Evolutionary conservation across 2,329 filamentous ascomycete species (phyloP).

Genomic region (Talaromyces sp.): DNA sequence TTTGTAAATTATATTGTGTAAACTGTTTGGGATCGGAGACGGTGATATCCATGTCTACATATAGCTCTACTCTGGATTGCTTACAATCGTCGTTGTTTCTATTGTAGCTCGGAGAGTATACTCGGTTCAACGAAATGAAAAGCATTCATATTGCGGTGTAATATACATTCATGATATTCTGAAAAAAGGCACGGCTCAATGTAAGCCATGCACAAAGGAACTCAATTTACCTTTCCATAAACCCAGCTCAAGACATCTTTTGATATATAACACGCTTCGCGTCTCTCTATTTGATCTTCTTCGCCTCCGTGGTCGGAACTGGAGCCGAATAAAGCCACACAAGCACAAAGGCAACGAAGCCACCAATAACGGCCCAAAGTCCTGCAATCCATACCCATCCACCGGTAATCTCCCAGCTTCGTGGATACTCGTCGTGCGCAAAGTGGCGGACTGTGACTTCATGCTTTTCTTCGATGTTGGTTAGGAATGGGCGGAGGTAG

Average conservation of each 20-base stretch:
- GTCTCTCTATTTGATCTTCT: constrained; percentile 35
- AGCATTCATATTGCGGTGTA: constrained; percentile 3
- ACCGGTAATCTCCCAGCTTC: constrained; percentile 82
- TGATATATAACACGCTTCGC: neutral
- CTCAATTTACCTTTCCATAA: constrained; percentile 16
- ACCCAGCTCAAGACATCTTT: neutral
- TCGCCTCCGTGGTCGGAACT: constrained; percentile 28
- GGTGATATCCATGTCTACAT: constrained; percentile 1
- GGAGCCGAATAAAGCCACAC: constrained; percentile 82
- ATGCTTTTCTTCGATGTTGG: constrained; percentile 85
- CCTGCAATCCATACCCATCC: constrained; percentile 95
- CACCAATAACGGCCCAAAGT: constrained; percentile 75
- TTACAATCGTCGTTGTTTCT: neutral
- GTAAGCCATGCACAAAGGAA: neutral
- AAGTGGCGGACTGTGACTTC: constrained; percentile 95
- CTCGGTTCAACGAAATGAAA: neutral
- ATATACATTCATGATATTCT: constrained; percentile 13
- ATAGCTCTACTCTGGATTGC: constrained; percentile 5
- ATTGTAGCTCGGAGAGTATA: neutral
- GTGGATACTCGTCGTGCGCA: constrained; percentile 93
- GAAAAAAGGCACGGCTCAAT: neutral
- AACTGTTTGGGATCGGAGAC: neutral
- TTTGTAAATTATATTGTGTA: neutral
- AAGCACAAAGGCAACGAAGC: constrained; percentile 80
- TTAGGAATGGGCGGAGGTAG: constrained; percentile 93